These are phyloP conservation scores for Sphagnum tenellum DNA, from an alignment of 225 moss, liverwort and hornwort species.

Conservation along the genomic window DNA sequence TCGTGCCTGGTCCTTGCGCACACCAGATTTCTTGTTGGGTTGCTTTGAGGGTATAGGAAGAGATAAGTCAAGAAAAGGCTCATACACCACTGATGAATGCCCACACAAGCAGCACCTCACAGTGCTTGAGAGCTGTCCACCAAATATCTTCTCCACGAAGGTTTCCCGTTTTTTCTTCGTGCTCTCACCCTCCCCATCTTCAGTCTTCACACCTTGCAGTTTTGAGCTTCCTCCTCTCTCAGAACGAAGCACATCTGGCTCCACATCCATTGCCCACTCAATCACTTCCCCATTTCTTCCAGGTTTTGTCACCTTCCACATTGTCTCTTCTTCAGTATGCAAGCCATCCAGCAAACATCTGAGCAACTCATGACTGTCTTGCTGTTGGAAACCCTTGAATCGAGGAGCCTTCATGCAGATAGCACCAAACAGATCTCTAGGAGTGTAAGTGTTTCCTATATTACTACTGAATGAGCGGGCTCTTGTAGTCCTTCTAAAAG, in stretches of 20 bases:
- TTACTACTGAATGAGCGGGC: conserved; percentile 45
- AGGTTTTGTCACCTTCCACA: conserved; percentile 17
- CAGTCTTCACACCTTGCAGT: conserved; percentile 1
- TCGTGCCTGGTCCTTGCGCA: conserved; percentile 24
- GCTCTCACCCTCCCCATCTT: conserved; percentile 2
- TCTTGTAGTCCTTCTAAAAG: conserved; percentile 19
- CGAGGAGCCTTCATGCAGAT: conserved; percentile 73
- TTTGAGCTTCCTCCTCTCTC: conserved; percentile 7
- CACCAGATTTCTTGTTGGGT: conserved; percentile 14
- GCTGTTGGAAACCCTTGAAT: conserved; percentile 89
- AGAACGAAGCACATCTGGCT: conserved; percentile 2
- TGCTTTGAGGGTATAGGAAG: conserved; percentile 65
- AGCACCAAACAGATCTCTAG: conserved; percentile 60
- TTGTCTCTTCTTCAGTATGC: conserved; percentile 70
- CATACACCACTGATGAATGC: conserved; percentile 69
- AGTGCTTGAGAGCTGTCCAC: conserved; percentile 77
- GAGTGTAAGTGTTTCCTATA: conserved; percentile 45
- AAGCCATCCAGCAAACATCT: conserved; percentile 71
- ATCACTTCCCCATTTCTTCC: neutral
- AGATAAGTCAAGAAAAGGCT: conserved; percentile 74
- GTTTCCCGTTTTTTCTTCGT: conserved; percentile 27
- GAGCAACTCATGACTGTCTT: conserved; percentile 88
- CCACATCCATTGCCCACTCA: conserved; percentile 6
- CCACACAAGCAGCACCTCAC: conserved; percentile 73
- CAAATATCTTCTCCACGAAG: conserved; percentile 67